Evolutionary conservation across 2,329 filamentous ascomycete genomes (phyloP).

Genomic region (Stemphylium beticola): DNA sequence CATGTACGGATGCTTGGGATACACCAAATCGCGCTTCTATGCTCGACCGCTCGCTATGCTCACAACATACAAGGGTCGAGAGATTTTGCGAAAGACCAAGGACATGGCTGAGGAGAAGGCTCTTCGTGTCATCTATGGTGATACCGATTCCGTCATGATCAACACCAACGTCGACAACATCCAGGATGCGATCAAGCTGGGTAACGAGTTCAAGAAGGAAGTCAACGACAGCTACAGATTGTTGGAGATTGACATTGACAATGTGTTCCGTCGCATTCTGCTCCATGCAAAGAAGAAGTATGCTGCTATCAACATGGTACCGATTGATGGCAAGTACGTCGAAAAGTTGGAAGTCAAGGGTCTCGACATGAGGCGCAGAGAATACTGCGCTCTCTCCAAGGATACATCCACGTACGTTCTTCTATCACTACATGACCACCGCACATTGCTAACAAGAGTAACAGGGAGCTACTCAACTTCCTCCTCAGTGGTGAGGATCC

Average conservation of each 20-base stretch:
- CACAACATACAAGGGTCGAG: conserved; percentile 95
- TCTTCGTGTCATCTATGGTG: conserved; percentile 95
- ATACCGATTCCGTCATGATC: conserved; percentile 99
- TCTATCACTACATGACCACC: background rate
- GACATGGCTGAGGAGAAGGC: conserved; percentile 90
- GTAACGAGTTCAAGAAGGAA: conserved; percentile 90
- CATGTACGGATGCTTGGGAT: conserved; percentile 99
- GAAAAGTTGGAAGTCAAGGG: conserved; percentile 98
- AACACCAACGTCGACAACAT: conserved; percentile 97
- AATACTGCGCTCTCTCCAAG: conserved; percentile 95
- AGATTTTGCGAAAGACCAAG: conserved; percentile 95
- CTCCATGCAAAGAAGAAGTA: conserved; percentile 99
- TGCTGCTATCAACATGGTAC: conserved; percentile 91
- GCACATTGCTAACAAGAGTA: conserved; percentile 15
- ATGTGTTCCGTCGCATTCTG: conserved; percentile 90
- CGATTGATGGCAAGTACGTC: conserved; percentile 85
- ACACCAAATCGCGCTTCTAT: conserved; percentile 96
- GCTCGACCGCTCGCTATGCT: conserved; percentile 92
- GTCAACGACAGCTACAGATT: conserved; percentile 94
- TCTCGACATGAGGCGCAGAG: conserved; percentile 95
- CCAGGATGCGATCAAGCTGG: conserved; percentile 86
- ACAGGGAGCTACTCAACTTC: conserved; percentile 81
- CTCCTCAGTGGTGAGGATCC: conserved; percentile 93
- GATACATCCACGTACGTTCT: conserved; percentile 74
- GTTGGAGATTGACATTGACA: conserved; percentile 97